These are phyloP conservation scores for Penicillium sp. DNA, from an alignment of 2,329 filamentous ascomycete species.

Conservation along the genomic window DNA sequence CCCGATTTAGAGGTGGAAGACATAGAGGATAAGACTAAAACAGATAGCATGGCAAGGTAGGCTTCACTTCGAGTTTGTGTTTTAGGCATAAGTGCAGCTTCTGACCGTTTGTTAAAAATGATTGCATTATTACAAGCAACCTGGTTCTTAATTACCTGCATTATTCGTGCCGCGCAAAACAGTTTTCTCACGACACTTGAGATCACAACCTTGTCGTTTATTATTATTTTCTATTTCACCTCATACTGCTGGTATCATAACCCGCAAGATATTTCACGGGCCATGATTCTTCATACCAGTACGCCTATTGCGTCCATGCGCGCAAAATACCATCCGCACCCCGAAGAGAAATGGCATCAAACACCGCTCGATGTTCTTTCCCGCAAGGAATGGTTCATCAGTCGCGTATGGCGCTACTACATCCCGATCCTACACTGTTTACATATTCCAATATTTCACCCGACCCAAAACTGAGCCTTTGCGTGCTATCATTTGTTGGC, in stretches of 20 bases:
- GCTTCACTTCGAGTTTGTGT: too few species aligned
- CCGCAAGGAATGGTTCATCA: slow-evolving; percentile 1
- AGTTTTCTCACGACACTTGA: slow-evolving; percentile 9
- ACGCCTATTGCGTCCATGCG: neutral
- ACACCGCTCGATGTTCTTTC: slow-evolving; percentile 8
- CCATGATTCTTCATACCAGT: neutral
- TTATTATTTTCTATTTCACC: slow-evolving; percentile 7
- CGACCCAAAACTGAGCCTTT: neutral
- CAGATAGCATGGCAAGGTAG: slow-evolving; percentile 1
- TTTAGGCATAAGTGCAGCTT: neutral
- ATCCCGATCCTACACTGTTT: slow-evolving; percentile 7
- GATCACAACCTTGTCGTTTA: slow-evolving; percentile 10
- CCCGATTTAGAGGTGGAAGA: slow-evolving; percentile 6
- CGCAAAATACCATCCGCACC: neutral
- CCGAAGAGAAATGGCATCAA: slow-evolving; percentile 5
- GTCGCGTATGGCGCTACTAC: slow-evolving; percentile 10
- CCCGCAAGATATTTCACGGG: slow-evolving; percentile 1
- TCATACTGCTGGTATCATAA: slow-evolving; percentile 10
- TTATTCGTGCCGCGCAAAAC: slow-evolving; percentile 1
- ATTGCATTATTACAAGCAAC: neutral
- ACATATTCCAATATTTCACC: slow-evolving; percentile 8
- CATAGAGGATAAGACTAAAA: slow-evolving; percentile 8
- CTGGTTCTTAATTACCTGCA: slow-evolving; percentile 5
- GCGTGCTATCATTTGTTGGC: neutral
- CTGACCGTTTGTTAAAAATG: neutral